Base-by-base conservation (phyloP, 2,329 filamentous ascomycete species). In the Cladosporium austrohemisphaericum region DNA sequence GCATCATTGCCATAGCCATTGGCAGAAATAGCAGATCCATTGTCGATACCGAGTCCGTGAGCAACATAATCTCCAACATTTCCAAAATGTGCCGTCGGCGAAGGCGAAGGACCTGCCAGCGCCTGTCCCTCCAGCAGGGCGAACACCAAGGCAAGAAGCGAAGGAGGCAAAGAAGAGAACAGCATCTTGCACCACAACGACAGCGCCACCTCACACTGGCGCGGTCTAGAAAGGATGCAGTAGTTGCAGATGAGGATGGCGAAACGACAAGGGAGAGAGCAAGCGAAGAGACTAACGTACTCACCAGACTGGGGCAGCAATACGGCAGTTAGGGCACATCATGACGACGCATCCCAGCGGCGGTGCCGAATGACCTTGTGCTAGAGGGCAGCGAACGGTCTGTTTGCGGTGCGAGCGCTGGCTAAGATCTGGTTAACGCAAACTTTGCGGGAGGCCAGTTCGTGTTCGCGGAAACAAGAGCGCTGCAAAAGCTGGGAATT, bases 41-140 rank as follows among this genome's bases (percentile, higher is more conserved):
- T 31, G 31, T 41, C 23, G 16, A 31, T 16, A 7, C 47, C 47
- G n/a, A 43, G 9, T 16, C 47, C 47, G 6, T 37, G 43, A 19
- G 47, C 47, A 16, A 50, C 38, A 37, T 50, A 50, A n/a, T 29
- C 38, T 23, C 25, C 47, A 11, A 50, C 31, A 10, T 43, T 35
- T 11, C 20, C 37, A 22, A 20, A 20, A 8, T 35, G 29, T 13
- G 43, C 9, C 7, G 31, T 46, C 14, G 44, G 32, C 5, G 31
- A 43, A 28, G 47, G 31, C 22, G 32, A 14, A 25, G 47, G 29
- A 11, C 32, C 18, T 23, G 44, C 44, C 25, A 31, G 32, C 11
- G 26, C 47, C 8, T 10, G 20, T 2, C 16, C 16, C 7, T 43
- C 37, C 47, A 50, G 25, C 23, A 50, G 10, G 23, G 37, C 43